Conservation (phyloP, 1,284 basidiomycete species). For the Pascua sp. region DNA sequence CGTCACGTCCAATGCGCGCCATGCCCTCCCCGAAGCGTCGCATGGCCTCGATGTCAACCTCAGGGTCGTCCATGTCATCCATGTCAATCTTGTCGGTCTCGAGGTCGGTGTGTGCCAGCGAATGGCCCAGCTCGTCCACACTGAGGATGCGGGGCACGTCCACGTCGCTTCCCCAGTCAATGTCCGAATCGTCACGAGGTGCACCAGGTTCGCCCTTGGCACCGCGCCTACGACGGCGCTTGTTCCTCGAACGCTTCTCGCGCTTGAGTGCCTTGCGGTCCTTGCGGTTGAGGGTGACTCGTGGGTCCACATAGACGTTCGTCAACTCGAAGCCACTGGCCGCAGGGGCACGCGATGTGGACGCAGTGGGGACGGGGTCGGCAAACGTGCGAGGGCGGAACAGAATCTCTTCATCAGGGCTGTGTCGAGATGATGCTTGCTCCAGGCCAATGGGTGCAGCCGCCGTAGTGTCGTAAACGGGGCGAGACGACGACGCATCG, state of each 20-base stretch:
- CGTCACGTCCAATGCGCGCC: slow-evolving; percentile 8
- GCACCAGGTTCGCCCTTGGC: slow-evolving; percentile 11
- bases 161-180: slow-evolving; percentile 50
- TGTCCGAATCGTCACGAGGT: slow-evolving; percentile 43
- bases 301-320: slow-evolving; percentile 24
- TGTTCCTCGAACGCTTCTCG: slow-evolving; percentile 24
- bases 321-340: slow-evolving; percentile 8
- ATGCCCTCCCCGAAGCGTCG: slow-evolving; percentile 27
- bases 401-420: slow-evolving; percentile 40
- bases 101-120: slow-evolving; percentile 7
- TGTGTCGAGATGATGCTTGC: too few relatives aligned
- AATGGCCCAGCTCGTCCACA: slow-evolving; percentile 22
- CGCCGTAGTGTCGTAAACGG: slow-evolving; percentile 21
- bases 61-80: slow-evolving; percentile 21
- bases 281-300: slow-evolving; percentile 19
- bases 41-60: slow-evolving; percentile 29
- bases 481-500: background rate
- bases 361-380: slow-evolving; percentile 12
- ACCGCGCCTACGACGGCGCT: slow-evolving; percentile 17
- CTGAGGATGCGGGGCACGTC: slow-evolving; percentile 28
- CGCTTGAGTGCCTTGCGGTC: slow-evolving; percentile 30
- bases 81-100: slow-evolving; percentile 15
- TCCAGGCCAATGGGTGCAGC: slow-evolving; percentile 19
- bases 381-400: slow-evolving; percentile 34
- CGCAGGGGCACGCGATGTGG: slow-evolving; percentile 1